phyloP scores from a whole-genome alignment of 495 filamentous ascomycete species.

The Trichoderma erinaceum region DNA sequence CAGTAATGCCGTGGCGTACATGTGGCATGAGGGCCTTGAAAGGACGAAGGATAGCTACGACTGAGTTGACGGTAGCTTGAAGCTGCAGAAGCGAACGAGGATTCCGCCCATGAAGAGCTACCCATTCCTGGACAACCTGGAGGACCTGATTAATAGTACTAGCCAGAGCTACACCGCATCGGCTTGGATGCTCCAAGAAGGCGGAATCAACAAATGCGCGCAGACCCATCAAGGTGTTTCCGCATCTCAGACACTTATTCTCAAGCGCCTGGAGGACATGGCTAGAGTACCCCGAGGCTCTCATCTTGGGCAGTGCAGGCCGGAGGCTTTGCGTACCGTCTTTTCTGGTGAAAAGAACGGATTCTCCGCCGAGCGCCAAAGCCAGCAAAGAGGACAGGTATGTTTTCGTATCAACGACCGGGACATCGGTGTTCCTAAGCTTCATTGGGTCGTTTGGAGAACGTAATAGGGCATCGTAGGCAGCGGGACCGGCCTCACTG shows the following conservation, averaged over 20 bases:
- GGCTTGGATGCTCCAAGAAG: slow-evolving; percentile 37
- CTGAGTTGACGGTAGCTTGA: slow-evolving; percentile 56
- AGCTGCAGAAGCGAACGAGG: slow-evolving; percentile 61
- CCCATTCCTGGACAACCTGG: slow-evolving; percentile 47
- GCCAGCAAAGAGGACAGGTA: slow-evolving; percentile 60
- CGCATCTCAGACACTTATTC: slow-evolving; percentile 51
- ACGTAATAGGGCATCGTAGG: slow-evolving; percentile 63
- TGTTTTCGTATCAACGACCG: slow-evolving; percentile 37
- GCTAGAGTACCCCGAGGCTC: slow-evolving; percentile 64
- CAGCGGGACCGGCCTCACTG: slow-evolving; percentile 65
- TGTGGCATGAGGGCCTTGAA: slow-evolving; percentile 54
- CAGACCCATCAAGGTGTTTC: slow-evolving; percentile 50
- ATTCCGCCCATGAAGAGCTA: slow-evolving; percentile 37
- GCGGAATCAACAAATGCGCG: slow-evolving; percentile 46
- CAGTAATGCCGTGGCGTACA: slow-evolving; percentile 47
- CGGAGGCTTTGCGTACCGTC: slow-evolving; percentile 50
- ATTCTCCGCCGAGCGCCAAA: slow-evolving; percentile 75
- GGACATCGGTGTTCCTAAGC: slow-evolving; percentile 24
- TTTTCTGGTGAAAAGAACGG: slow-evolving; percentile 70
- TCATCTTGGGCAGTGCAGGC: slow-evolving; percentile 46
- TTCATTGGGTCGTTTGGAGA: slow-evolving; percentile 26
- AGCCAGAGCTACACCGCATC: slow-evolving; percentile 56
- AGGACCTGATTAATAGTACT: slow-evolving; percentile 52
- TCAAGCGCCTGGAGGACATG: slow-evolving; percentile 52
- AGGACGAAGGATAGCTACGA: slow-evolving; percentile 54